Evolutionary conservation across 805 yeast genomes (phyloP).

Genomic region (Saccharomycopsis synnaedendra): DNA sequence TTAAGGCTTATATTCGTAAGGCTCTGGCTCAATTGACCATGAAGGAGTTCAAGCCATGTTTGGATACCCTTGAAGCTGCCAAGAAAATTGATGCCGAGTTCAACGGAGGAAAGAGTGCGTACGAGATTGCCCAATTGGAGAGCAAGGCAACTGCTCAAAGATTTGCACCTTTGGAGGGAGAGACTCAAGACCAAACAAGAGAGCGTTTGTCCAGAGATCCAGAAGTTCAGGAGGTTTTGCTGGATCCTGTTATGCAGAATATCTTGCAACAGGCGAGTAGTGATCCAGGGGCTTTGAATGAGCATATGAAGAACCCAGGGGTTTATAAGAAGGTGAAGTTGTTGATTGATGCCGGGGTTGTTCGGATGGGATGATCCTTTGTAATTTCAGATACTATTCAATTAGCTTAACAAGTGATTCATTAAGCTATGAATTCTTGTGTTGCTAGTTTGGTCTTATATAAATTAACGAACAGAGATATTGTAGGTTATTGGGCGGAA

Average conservation of each 20-base stretch:
- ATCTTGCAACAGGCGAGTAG: constrained; percentile 88
- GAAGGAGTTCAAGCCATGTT: constrained; percentile 72
- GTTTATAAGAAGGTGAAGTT: constrained; percentile 78
- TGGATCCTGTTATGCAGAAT: constrained; percentile 94
- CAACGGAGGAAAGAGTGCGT: constrained; percentile 45
- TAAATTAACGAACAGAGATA: too few species aligned
- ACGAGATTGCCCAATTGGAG: constrained; percentile 75
- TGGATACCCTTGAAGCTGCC: constrained; percentile 73
- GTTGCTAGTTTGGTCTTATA: too few species aligned
- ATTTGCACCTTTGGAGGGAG: constrained; percentile 74
- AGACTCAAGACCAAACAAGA: constrained; percentile 89
- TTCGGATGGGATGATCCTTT: constrained; percentile 58
- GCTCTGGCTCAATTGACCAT: constrained; percentile 89
- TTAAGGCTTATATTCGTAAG: constrained; percentile 94
- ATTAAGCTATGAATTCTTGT: neutral
- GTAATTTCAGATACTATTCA: neutral
- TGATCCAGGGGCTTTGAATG: constrained; percentile 93
- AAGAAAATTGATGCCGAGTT: constrained; percentile 60
- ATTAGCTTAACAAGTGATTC: neutral
- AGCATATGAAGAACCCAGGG: constrained; percentile 95
- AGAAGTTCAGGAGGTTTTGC: constrained; percentile 80
- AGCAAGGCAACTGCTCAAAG: constrained; percentile 70
- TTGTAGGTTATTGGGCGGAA: too few species aligned
- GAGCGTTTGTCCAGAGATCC: constrained; percentile 81
- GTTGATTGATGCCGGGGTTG: constrained; percentile 93